Conservation (phyloP, 2,329 filamentous ascomycete species). For the Drechslerella dactyloides region DNA sequence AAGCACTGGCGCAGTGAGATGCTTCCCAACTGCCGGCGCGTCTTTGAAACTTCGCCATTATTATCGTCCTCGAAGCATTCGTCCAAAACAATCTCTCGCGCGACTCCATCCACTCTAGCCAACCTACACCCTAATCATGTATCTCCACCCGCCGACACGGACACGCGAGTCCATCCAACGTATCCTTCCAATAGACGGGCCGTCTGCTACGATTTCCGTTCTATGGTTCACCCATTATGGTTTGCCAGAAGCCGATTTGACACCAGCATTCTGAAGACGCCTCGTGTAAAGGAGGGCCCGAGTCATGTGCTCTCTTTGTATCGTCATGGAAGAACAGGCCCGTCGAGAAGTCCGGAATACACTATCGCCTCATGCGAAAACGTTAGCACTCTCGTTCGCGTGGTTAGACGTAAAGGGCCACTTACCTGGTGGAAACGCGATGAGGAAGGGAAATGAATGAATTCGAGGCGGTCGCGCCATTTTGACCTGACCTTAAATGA, state of each 20-base stretch:
- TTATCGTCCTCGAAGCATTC: slow-evolving; percentile 46
- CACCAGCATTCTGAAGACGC: slow-evolving; percentile 5
- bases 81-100: neutral
- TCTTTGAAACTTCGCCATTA: slow-evolving; percentile 26
- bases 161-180: slow-evolving; percentile 32
- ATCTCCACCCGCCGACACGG: slow-evolving; percentile 19
- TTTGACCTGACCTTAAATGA: slow-evolving; percentile 16
- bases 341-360: slow-evolving; percentile 16
- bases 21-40: slow-evolving; percentile 38
- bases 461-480: slow-evolving; percentile 24
- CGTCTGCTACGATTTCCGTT: slow-evolving; percentile 50
- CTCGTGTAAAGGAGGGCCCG: slow-evolving; percentile 49
- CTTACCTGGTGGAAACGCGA: slow-evolving; percentile 46
- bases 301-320: slow-evolving; percentile 51
- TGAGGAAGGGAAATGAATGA: slow-evolving; percentile 24
- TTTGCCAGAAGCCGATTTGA: slow-evolving; percentile 14
- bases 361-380: slow-evolving; percentile 4
- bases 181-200: slow-evolving; percentile 18
- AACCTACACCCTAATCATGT: neutral
- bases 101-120: slow-evolving; percentile 3
- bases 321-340: slow-evolving; percentile 45
- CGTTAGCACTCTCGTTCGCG: slow-evolving; percentile 1
- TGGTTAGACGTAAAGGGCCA: neutral
- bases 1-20: slow-evolving; percentile 37
- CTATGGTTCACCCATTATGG: slow-evolving; percentile 50